A percentile compares a stretch with the other conserved stretches of the same genome.
These are phyloP conservation scores for Epichloe scottii DNA, from an alignment of 2,329 filamentous ascomycete genomes.

Conservation along the genomic window DNA sequence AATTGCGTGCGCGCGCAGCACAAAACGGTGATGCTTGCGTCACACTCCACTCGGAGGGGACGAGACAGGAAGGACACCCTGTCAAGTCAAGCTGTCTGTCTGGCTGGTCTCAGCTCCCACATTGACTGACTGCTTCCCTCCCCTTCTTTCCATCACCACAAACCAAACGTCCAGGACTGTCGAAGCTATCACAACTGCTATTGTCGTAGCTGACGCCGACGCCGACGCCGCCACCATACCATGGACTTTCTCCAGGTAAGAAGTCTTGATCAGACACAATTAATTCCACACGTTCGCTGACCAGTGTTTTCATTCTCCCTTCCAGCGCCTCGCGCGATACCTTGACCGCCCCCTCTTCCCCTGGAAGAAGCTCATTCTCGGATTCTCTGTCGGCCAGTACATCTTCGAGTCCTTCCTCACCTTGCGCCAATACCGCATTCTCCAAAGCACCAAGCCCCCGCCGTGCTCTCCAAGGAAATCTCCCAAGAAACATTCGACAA, in stretches of 20 bases:
- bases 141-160: not conserved
- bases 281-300: not conserved
- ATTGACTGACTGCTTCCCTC: not conserved
- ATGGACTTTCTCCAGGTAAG: constrained; percentile 36
- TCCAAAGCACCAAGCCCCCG: constrained; percentile 72
- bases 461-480: constrained; percentile 80
- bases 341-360: constrained; percentile 89
- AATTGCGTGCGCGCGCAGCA: no score
- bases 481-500: constrained; percentile 87
- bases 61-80: constrained; percentile 3
- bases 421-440: constrained; percentile 76
- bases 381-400: constrained; percentile 87
- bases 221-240: constrained; percentile 10
- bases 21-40: no score
- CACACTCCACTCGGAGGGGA: no score
- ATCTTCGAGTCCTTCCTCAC: constrained; percentile 82
- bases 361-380: constrained; percentile 93
- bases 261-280: constrained; percentile 6
- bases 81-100: not conserved
- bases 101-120: not conserved
- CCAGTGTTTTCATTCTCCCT: not conserved
- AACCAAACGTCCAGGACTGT: not conserved
- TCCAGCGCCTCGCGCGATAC: constrained; percentile 62
- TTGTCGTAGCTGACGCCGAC: not conserved
- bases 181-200: constrained; percentile 1